These are phyloP conservation scores for Pseudomassariella vexata DNA, from an alignment of 2,329 filamentous ascomycete genomes.

Conservation along the genomic window DNA sequence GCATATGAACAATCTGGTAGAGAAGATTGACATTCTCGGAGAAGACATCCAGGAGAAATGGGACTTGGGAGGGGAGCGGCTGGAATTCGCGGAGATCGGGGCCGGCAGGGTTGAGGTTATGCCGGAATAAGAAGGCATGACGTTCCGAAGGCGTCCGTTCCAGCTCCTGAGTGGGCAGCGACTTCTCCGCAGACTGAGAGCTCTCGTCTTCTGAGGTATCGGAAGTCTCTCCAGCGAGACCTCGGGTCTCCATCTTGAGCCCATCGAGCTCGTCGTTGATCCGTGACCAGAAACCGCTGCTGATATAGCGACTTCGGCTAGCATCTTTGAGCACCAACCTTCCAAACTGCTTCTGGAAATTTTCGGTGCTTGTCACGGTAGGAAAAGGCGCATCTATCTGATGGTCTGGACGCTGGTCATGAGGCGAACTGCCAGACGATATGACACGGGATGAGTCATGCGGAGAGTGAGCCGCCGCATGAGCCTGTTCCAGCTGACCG, in stretches of 20 bases:
- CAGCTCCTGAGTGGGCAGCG: constrained; percentile 30
- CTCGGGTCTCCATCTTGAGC: constrained; percentile 33
- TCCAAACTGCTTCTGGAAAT: constrained; percentile 40
- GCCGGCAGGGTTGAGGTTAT: constrained; percentile 28
- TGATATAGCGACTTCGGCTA: constrained; percentile 39
- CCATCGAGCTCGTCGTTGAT: constrained; percentile 49
- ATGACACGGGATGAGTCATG: constrained; percentile 16
- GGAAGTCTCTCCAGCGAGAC: constrained; percentile 24
- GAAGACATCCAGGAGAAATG: constrained; percentile 45
- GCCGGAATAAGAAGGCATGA: constrained; percentile 45
- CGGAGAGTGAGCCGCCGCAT: constrained; percentile 20
- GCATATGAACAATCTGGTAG: constrained; percentile 2
- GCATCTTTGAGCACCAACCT: constrained; percentile 39
- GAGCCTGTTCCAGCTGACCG: constrained; percentile 37
- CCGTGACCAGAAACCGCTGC: constrained; percentile 48
- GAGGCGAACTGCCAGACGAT: constrained; percentile 22
- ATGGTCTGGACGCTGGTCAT: constrained; percentile 13
- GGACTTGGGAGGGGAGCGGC: constrained; percentile 49
- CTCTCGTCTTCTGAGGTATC: constrained; percentile 33
- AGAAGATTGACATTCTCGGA: constrained; percentile 45
- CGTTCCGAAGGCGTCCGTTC: constrained; percentile 37
- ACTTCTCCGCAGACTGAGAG: constrained; percentile 18
- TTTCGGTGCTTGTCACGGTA: constrained; percentile 14
- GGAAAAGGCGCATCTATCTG: constrained; percentile 5
- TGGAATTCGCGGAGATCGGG: constrained; percentile 33